phyloP scores from a whole-genome alignment of 2,329 filamentous ascomycete species.

The Emydomyces testavorans region DNA sequence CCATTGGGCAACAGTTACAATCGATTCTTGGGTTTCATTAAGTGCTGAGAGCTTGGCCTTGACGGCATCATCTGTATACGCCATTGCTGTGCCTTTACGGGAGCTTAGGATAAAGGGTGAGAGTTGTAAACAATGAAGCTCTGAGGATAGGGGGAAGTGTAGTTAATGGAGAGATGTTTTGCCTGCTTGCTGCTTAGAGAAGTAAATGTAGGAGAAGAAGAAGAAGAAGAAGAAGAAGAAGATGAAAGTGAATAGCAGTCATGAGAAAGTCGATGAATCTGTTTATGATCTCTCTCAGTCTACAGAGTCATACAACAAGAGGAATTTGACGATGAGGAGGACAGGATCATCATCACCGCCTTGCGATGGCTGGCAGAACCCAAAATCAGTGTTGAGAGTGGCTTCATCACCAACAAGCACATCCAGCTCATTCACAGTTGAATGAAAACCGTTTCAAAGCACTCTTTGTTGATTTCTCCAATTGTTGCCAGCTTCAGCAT shows the following conservation, averaged over 20 bases:
- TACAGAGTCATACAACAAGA: neutral
- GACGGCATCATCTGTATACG: slow-evolving; percentile 91
- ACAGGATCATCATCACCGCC: neutral
- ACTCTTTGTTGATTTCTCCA: slow-evolving; percentile 4
- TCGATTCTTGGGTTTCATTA: slow-evolving; percentile 96
- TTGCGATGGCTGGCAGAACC: slow-evolving; percentile 1
- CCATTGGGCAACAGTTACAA: slow-evolving; percentile 94
- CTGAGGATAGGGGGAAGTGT: neutral
- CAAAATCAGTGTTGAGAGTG: neutral
- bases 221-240: neutral
- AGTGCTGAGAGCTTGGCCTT: slow-evolving; percentile 87
- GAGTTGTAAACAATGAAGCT: neutral
- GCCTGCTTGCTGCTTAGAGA: neutral
- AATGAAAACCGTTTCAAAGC: slow-evolving; percentile 4
- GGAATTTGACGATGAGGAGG: neutral
- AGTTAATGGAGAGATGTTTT: neutral
- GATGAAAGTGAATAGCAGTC: neutral
- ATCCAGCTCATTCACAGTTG: neutral
- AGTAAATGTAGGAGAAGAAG: no score
- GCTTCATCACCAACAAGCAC: neutral
- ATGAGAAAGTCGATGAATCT: neutral
- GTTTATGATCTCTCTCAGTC: neutral
- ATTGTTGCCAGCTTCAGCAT: neutral
- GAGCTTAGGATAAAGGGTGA: neutral
- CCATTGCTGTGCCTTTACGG: slow-evolving; percentile 46